Conservation (phyloP, 148 eudicot genomes). For the Cornus controversa region DNA sequence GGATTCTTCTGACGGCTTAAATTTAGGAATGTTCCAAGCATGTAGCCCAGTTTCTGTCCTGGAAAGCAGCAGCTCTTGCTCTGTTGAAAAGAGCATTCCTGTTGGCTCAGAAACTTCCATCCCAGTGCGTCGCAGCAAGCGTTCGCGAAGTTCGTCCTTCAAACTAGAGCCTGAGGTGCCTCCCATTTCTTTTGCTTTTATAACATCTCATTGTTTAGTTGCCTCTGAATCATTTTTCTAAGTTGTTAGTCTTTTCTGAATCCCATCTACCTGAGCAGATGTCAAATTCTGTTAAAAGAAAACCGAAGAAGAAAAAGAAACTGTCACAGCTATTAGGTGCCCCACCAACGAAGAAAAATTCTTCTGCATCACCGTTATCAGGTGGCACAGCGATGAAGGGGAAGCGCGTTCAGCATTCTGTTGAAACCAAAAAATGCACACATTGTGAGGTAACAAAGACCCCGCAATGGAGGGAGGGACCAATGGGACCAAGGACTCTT, state of each 20-base stretch:
- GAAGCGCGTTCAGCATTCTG: not conserved
- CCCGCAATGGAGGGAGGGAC: conserved; percentile 55
- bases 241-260: too few species aligned
- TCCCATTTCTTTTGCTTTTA: too few species aligned
- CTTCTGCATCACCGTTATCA: conserved; percentile 7
- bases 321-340: conserved; percentile 4
- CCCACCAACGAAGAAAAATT: not conserved
- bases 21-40: conserved; percentile 15
- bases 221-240: too few species aligned
- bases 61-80: conserved; percentile 31
- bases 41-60: conserved; percentile 43
- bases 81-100: conserved; percentile 15
- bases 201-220: too few species aligned
- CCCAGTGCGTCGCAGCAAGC: conserved; percentile 32
- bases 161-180: conserved; percentile 15
- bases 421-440: conserved; percentile 28
- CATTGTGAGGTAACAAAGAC: conserved; percentile 41
- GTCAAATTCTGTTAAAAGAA: not conserved
- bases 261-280: too few species aligned
- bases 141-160: conserved; percentile 10
- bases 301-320: conserved; percentile 23
- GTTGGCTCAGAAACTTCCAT: conserved; percentile 7
- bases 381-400: not conserved
- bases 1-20: conserved; percentile 5
- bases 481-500: conserved; percentile 48